Conservation (phyloP, 2,329 filamentous ascomycete species). For the Aspergillus thermomutatus region DNA sequence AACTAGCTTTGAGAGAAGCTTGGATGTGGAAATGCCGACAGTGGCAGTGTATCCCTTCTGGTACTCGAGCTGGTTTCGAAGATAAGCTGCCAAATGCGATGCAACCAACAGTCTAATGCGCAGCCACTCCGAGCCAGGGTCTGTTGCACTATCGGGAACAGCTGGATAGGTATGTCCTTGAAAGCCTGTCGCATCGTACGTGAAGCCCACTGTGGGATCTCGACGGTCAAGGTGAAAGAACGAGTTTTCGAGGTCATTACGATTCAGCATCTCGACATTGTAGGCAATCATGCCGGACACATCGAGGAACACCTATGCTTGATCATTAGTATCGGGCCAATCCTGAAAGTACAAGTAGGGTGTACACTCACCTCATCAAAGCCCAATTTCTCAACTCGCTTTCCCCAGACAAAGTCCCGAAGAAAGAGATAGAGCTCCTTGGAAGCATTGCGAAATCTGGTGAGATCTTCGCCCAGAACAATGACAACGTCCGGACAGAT, state of each 20-base stretch:
- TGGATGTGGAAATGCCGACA: constrained; percentile 83
- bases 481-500: constrained; percentile 81
- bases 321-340: background rate
- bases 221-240: constrained; percentile 74
- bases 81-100: constrained; percentile 73
- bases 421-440: constrained; percentile 76
- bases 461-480: constrained; percentile 81
- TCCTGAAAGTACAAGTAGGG: background rate
- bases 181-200: constrained; percentile 67
- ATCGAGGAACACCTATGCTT: constrained; percentile 63
- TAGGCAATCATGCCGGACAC: constrained; percentile 83
- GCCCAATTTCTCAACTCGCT: constrained; percentile 74
- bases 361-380: constrained; percentile 73
- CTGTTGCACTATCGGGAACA: constrained; percentile 2
- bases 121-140: constrained; percentile 22
- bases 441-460: constrained; percentile 79
- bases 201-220: constrained; percentile 77
- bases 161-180: constrained; percentile 61
- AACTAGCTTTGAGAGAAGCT: constrained; percentile 78
- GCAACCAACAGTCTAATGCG: constrained; percentile 67
- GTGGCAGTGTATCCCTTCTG: constrained; percentile 82
- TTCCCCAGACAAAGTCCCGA: constrained; percentile 71
- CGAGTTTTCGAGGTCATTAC: constrained; percentile 59
- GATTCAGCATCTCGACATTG: constrained; percentile 71
- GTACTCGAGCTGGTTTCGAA: constrained; percentile 69